A percentile compares a stretch with the other conserved stretches of the same genome.
Conservation (phyloP, 139 green algal genomes). For the Nannochloris sp. region DNA sequence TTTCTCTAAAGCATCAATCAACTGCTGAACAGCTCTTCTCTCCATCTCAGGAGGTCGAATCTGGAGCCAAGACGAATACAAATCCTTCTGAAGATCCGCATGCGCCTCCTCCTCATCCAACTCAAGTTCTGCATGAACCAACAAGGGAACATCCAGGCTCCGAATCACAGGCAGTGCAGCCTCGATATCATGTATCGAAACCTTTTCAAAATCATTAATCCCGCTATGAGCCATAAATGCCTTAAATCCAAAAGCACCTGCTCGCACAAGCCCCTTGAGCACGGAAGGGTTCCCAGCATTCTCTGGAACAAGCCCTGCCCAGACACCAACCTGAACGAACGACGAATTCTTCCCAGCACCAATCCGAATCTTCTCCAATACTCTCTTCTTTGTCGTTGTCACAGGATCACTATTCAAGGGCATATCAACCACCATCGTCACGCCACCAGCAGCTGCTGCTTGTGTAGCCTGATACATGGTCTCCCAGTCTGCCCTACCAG, state of each 20-base stretch:
- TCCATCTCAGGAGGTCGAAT: slow-evolving; percentile 64
- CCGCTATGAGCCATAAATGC: slow-evolving; percentile 80
- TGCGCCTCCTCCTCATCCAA: neutral
- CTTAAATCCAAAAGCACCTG: slow-evolving; percentile 85
- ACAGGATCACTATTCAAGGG: slow-evolving; percentile 77
- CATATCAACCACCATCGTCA: slow-evolving; percentile 93
- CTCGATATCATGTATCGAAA: slow-evolving; percentile 41
- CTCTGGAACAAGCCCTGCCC: slow-evolving; percentile 79
- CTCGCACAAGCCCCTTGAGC: slow-evolving; percentile 54
- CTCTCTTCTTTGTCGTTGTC: slow-evolving; percentile 36
- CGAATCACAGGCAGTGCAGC: slow-evolving; percentile 61
- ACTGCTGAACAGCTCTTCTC: slow-evolving; percentile 41
- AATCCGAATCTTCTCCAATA: slow-evolving; percentile 45
- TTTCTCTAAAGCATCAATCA: slow-evolving; percentile 40
- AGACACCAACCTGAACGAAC: slow-evolving; percentile 72
- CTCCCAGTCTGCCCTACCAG: slow-evolving; percentile 84
- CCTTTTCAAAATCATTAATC: slow-evolving; percentile 84
- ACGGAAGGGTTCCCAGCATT: slow-evolving; percentile 59
- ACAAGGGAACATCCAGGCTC: slow-evolving; percentile 47
- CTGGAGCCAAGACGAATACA: neutral
- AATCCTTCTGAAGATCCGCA: neutral
- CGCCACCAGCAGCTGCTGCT: slow-evolving; percentile 75
- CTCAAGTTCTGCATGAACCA: slow-evolving; percentile 70
- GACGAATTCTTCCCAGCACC: slow-evolving; percentile 49
- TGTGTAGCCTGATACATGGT: slow-evolving; percentile 68